These are phyloP conservation scores for Debaryomyces robertsiae DNA, from an alignment of 1,139 yeast genomes.

Conservation along the genomic window DNA sequence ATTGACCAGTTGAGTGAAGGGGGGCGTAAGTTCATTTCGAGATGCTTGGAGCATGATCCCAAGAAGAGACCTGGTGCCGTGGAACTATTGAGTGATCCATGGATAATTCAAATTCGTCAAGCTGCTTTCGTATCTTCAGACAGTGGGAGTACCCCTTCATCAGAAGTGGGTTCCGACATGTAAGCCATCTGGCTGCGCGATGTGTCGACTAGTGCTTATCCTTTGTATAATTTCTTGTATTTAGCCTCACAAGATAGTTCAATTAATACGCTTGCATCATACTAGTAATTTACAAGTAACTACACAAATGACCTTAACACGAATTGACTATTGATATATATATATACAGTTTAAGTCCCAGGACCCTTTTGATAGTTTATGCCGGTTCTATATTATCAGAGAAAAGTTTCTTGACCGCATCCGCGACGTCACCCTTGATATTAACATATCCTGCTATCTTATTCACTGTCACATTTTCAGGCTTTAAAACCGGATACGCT, in stretches of 20 bases:
- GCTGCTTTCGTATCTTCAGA: conserved; percentile 61
- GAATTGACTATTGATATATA: conserved; percentile 1
- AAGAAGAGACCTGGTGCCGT: conserved; percentile 77
- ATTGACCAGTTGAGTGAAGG: conserved; percentile 73
- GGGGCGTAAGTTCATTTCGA: conserved; percentile 70
- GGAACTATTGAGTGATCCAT: conserved; percentile 84
- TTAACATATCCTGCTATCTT: conserved; percentile 42
- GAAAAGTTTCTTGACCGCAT: conserved; percentile 41
- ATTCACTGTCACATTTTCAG: conserved; percentile 46
- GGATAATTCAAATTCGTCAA: conserved; percentile 77
- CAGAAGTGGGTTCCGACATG: conserved; percentile 30
- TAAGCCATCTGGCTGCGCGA: neutral
- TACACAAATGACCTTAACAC: neutral
- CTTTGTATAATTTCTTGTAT: too few relatives aligned
- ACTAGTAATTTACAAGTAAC: neutral
- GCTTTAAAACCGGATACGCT: conserved; percentile 46
- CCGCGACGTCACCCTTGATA: conserved; percentile 62
- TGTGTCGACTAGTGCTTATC: too few relatives aligned
- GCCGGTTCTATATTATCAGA: conserved; percentile 19
- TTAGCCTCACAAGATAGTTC: too few relatives aligned
- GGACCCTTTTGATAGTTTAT: neutral
- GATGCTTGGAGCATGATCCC: conserved; percentile 86
- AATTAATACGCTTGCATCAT: too few relatives aligned
- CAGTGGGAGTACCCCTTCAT: conserved; percentile 41
- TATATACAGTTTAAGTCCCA: conserved; percentile 1